phyloP scores from a whole-genome alignment of 129 eudicot genomes.

The Mikania micrantha region DNA sequence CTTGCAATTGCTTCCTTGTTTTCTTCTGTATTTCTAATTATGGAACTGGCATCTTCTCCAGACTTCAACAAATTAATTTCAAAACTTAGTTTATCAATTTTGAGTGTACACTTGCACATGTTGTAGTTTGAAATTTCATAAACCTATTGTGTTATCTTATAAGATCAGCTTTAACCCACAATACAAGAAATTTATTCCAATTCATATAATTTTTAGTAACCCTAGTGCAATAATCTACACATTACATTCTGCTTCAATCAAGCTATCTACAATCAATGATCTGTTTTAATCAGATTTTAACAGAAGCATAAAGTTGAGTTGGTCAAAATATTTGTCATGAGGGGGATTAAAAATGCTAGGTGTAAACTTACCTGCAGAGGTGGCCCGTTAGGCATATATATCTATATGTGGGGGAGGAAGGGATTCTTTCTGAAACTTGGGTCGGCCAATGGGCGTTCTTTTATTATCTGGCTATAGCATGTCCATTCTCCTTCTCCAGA shows the following conservation, averaged over 20 bases:
- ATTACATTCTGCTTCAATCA: background rate
- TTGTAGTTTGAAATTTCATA: background rate
- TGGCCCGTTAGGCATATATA: no score
- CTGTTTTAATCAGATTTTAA: no score
- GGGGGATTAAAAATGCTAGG: background rate
- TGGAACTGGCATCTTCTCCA: conserved; percentile 57
- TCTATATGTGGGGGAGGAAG: no score
- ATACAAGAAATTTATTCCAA: background rate
- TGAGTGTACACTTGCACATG: background rate
- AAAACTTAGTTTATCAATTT: no score
- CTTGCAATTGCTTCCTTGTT: conserved; percentile 44
- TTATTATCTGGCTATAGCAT: no score
- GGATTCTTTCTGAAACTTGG: no score
- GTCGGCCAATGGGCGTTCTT: no score
- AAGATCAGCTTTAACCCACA: background rate
- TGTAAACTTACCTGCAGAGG: background rate
- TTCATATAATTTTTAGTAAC: background rate
- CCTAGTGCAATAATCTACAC: background rate
- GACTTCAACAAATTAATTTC: conserved; percentile 32
- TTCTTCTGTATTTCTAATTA: conserved; percentile 52
- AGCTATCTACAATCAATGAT: background rate
- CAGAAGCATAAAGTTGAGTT: background rate
- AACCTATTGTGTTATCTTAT: background rate
- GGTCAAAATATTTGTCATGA: background rate
- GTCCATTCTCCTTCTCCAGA: no score